Evolutionary conservation across 768 basidiomycete genomes (phyloP), one percentile per base, ranked within the genome.

Genomic region (Podaxis rugospora): DNA sequence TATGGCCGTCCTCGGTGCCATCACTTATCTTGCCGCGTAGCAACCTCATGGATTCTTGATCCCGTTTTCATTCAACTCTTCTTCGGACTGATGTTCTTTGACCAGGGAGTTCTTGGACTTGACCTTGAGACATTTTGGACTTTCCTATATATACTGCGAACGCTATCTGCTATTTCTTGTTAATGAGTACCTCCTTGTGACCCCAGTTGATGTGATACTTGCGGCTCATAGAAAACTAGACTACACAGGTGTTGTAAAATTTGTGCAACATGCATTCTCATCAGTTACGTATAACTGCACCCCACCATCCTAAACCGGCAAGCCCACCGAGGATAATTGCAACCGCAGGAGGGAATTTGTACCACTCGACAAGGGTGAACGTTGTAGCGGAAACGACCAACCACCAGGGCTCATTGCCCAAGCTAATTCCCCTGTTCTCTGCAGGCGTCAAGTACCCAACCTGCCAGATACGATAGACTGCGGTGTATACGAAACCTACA

Each of bases 391-490:
- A 72, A 47, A 81, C 70, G 16, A 78, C 77, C 37, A 79, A 68
- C 82, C 81, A 82, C 76, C 79, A 82, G 1, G 80, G 79, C 54
- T 82, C 75, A 10, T 69, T 59, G 4, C 68, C 73, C 55, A 78
- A 62, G 52, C 73, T 74, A 10, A 66, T 66, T 39, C 74, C 72
- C 23, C 61, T 53, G 16, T 53, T 69, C n/a, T 69, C 63, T 27
- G 63, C 53, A 11, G 67, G 64, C 18, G 70, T 75, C 53, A 78
- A 63, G 57, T 72, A 77, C 10, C 75, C 75, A 52, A 75, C 71
- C 63, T 76, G 70, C 74, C 73, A 77, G 16, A 75, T 67, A 25
- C 74, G 66, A 62, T 75, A 76, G n/a, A 78, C 74, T 7, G 76
- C 76, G 1, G 76, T 77, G 61, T 72, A 76, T 27, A 80, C 71